Percentiles rank a stretch among this genome's conserved stretches.
These are phyloP conservation scores for Amylocarpus encephaloides DNA, from an alignment of 2,329 filamentous ascomycete species.

Conservation along the genomic window DNA sequence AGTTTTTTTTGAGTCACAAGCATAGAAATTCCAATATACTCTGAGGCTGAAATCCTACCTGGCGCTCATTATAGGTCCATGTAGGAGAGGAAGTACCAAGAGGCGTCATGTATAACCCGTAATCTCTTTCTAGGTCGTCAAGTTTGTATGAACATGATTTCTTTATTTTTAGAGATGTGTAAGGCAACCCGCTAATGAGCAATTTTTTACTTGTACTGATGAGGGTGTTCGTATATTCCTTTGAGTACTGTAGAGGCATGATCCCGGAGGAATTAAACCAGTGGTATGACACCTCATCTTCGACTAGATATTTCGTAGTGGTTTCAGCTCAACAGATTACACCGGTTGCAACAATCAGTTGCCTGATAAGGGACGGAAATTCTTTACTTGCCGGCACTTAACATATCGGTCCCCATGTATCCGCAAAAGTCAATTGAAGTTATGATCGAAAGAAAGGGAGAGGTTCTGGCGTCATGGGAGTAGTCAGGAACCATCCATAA, in stretches of 20 bases:
- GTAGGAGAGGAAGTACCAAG: conserved; percentile 2
- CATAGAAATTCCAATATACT: conserved; percentile 5
- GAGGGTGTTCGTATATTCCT: background rate
- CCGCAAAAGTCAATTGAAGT: conserved; percentile 8
- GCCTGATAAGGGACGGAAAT: background rate
- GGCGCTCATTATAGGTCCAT: conserved; percentile 3
- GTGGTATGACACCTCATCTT: background rate
- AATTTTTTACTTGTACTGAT: background rate
- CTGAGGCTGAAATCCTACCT: conserved; percentile 3
- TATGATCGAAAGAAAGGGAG: conserved; percentile 2
- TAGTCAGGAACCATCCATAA: background rate
- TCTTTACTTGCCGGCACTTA: background rate
- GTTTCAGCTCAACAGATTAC: background rate
- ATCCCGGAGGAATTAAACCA: background rate
- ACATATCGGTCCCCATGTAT: conserved; percentile 13
- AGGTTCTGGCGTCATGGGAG: background rate
- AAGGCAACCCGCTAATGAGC: background rate
- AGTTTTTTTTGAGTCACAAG: conserved; percentile 4
- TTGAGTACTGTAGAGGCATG: background rate
- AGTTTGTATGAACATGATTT: conserved; percentile 3
- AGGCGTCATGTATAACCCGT: conserved; percentile 5
- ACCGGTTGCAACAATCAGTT: conserved; percentile 7
- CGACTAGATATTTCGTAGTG: background rate
- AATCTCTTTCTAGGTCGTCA: conserved; percentile 6
- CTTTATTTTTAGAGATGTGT: background rate